phyloP scores from a whole-genome alignment of 1,284 basidiomycete species.

The Ganoderma leucocontextum region DNA sequence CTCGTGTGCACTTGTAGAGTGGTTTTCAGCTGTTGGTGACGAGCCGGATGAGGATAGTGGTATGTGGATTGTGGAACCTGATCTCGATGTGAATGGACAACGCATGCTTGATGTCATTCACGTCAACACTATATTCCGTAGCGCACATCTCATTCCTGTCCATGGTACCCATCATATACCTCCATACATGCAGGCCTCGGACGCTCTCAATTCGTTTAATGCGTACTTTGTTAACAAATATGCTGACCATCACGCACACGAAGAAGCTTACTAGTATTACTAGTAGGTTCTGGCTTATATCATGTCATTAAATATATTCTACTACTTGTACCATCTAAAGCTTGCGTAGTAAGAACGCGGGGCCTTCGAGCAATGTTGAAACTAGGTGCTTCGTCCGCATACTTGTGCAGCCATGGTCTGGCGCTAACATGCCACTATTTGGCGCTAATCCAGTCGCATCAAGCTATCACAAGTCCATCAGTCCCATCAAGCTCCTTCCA shows the following conservation, averaged over 20 bases:
- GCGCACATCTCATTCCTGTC: background rate
- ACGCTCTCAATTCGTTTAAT: background rate
- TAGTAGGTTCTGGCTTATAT: no score
- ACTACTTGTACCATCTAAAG: no score
- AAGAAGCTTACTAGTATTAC: background rate
- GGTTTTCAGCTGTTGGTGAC: slow-evolving; percentile 25
- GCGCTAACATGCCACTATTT: no score
- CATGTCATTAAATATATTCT: no score
- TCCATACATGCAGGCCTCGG: background rate
- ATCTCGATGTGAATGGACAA: no score
- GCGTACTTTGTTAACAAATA: background rate
- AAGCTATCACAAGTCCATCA: background rate
- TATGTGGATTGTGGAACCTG: slow-evolving; percentile 34
- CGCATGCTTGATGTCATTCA: no score
- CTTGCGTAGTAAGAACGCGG: no score
- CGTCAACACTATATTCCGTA: no score
- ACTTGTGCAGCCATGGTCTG: background rate
- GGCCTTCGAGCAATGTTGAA: no score
- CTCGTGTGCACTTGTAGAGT: slow-evolving; percentile 35
- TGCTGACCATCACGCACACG: background rate
- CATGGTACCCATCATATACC: no score
- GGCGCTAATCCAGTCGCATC: no score
- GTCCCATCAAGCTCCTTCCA: background rate
- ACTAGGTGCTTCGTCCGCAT: no score
- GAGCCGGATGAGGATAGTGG: slow-evolving; percentile 30